Percentiles rank a stretch among this genome's conserved stretches.
Conservation (phyloP, 2,329 filamentous ascomycete species). For the Domatiomyces globalis region DNA sequence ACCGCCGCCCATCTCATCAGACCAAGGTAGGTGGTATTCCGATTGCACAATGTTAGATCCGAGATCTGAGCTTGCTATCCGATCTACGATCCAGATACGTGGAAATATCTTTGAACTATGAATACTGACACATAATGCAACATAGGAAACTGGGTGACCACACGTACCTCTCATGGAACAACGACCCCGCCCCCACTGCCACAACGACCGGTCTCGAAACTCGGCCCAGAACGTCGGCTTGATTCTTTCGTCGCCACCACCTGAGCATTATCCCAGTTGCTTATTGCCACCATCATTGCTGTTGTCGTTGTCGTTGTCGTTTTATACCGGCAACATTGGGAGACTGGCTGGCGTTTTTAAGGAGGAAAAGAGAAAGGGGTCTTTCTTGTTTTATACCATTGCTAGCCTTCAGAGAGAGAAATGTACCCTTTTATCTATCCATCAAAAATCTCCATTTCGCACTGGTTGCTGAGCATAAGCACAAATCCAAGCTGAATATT, state of each 20-base stretch:
- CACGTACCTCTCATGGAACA: slow-evolving; percentile 94
- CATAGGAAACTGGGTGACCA: slow-evolving; percentile 89
- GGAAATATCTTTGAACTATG: not conserved
- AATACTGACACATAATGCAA: slow-evolving; percentile 2
- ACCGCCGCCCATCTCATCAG: slow-evolving; percentile 81
- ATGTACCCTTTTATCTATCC: too few relatives aligned
- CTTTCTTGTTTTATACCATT: too few relatives aligned
- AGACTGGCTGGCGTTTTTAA: not conserved
- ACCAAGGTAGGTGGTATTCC: slow-evolving; percentile 50
- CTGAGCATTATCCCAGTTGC: too few relatives aligned
- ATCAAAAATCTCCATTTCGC: too few relatives aligned
- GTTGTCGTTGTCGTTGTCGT: too few relatives aligned
- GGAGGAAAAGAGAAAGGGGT: not conserved
- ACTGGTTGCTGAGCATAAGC: too few relatives aligned
- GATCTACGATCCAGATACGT: too few relatives aligned
- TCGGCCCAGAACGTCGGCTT: slow-evolving; percentile 18
- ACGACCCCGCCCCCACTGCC: slow-evolving; percentile 43
- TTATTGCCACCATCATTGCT: not conserved
- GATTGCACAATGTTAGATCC: too few relatives aligned
- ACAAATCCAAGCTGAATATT: too few relatives aligned
- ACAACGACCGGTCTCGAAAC: slow-evolving; percentile 45
- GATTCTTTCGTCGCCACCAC: not conserved
- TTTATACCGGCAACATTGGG: not conserved
- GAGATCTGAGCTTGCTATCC: too few relatives aligned
- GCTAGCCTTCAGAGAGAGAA: too few relatives aligned